Evolutionary conservation across 2,329 filamentous ascomycete species (phyloP).

Genomic region (Chrysoporthe puriensis): DNA sequence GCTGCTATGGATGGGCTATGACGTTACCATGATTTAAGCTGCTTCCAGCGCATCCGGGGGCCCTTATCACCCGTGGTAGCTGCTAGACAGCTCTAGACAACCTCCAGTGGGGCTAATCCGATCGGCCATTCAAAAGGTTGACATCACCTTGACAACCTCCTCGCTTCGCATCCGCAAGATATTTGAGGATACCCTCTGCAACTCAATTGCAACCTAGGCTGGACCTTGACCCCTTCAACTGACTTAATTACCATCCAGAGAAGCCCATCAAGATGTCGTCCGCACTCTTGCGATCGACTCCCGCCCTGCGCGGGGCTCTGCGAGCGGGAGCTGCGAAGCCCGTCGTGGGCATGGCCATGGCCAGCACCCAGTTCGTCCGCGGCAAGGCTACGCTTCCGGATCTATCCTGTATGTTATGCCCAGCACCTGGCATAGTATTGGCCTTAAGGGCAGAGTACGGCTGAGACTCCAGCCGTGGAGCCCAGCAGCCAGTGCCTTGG

Average conservation of each 20-base stretch:
- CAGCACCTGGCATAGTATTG: background rate
- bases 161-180: background rate
- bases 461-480: too few species aligned
- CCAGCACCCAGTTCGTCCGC: constrained; percentile 76
- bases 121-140: constrained; percentile 1
- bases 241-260: constrained; percentile 20
- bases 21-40: background rate
- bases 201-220: background rate
- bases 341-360: constrained; percentile 59
- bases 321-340: constrained; percentile 67
- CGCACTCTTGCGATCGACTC: constrained; percentile 72
- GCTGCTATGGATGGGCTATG: background rate
- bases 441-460: background rate
- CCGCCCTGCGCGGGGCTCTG: constrained; percentile 70
- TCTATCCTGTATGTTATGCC: constrained; percentile 57
- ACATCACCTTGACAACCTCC: constrained; percentile 18
- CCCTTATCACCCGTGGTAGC: background rate
- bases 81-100: background rate
- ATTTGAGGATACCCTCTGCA: background rate
- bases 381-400: constrained; percentile 94
- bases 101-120: background rate
- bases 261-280: constrained; percentile 68
- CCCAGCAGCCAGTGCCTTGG: background rate
- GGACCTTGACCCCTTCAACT: constrained; percentile 6
- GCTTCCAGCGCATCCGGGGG: constrained; percentile 2